Base-by-base conservation (phyloP, 1,284 basidiomycete species). In the Rhodotorula mucilaginosa region DNA sequence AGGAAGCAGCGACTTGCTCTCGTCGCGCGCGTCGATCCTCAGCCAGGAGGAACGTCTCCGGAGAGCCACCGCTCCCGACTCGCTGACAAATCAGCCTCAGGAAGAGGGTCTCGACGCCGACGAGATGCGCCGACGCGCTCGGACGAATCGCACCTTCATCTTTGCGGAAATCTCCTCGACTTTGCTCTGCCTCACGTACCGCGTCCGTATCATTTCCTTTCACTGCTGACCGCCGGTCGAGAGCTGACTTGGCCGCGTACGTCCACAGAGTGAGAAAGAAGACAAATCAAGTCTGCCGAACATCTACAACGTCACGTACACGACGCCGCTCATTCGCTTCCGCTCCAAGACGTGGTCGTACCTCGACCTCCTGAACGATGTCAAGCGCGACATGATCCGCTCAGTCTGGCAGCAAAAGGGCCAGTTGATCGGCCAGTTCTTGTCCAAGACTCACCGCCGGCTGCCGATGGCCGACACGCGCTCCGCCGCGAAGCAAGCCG, bases 261-360 rank as follows among this genome's bases (percentile, higher is more conserved):
- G 12, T 13, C 19, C 18, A 7, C 66, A 82, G 81, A 83, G 84
- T 64, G 84, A 85, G 63, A 82, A 81, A 69, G 79, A 82, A 39
- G 75, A 76, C 59, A 71, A 74, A 58, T 84, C 83, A 77, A 82
- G 82, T 39, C 79, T 84, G 63, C 82, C 83, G 4, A 83, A 86
- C 69, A 78, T 85, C 47, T 85, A 83, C 76, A 85, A 86, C 72
- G 82, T 87, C 68, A 83, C 83, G 48, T 83, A 85, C 79, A 80
- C 81, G 59, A 82, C 83, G 19, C 86, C 86, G 6, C 78, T 79
- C 19, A 80, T 97, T 61, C 88, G 90, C 78, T 95, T 93, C 81
- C 86, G 87, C 74, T 93, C 95, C 80, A 89, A 92, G 80, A 93
- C 92, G 0, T 93, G 88, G 87, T 82, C 91, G 85, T 92, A 92